A percentile compares a stretch with the other conserved stretches of the same genome.
Evolutionary conservation across 129 eudicot genomes (phyloP).

Genomic region (Deinandra increscens): DNA sequence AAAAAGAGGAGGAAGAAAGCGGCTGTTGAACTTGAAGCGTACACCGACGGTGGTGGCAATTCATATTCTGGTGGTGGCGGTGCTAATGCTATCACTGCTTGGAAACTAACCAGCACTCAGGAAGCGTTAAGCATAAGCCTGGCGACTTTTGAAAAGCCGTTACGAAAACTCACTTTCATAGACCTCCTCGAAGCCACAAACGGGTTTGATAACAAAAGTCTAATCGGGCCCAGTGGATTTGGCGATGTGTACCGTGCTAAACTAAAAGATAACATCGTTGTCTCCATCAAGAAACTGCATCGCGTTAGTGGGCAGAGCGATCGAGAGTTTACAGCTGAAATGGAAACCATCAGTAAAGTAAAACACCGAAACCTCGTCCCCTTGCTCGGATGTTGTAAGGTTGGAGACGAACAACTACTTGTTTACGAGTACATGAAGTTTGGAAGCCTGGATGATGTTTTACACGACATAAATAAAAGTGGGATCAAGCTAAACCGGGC

Average conservation of each 20-base stretch:
- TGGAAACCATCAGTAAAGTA: slow-evolving; percentile 94
- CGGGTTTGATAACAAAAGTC: slow-evolving; percentile 68
- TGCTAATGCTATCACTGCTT: slow-evolving; percentile 50
- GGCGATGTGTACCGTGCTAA: slow-evolving; percentile 92
- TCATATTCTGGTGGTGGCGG: slow-evolving; percentile 58
- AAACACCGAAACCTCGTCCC: slow-evolving; percentile 95
- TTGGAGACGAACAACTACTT: slow-evolving; percentile 78
- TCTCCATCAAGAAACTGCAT: slow-evolving; percentile 86
- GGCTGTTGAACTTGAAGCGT: slow-evolving; percentile 63
- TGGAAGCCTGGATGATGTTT: slow-evolving; percentile 87
- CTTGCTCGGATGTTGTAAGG: slow-evolving; percentile 84
- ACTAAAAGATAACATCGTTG: slow-evolving; percentile 73
- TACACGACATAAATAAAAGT: slow-evolving; percentile 57
- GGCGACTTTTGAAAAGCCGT: slow-evolving; percentile 79
- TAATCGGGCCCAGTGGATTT: slow-evolving; percentile 89
- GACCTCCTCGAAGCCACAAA: slow-evolving; percentile 94
- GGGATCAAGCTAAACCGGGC: slow-evolving; percentile 72
- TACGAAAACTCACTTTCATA: slow-evolving; percentile 84
- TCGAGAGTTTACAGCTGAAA: slow-evolving; percentile 92
- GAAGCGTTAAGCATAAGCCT: slow-evolving; percentile 86
- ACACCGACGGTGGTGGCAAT: slow-evolving; percentile 50
- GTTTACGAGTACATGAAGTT: slow-evolving; percentile 96
- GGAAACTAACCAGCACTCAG: slow-evolving; percentile 71
- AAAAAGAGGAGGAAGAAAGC: slow-evolving; percentile 72
- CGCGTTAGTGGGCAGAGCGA: slow-evolving; percentile 98